A percentile compares a stretch with the other conserved stretches of the same genome.
phyloP scores from a whole-genome alignment of 2,329 filamentous ascomycete species.

The Hirsutella minnesotensis region DNA sequence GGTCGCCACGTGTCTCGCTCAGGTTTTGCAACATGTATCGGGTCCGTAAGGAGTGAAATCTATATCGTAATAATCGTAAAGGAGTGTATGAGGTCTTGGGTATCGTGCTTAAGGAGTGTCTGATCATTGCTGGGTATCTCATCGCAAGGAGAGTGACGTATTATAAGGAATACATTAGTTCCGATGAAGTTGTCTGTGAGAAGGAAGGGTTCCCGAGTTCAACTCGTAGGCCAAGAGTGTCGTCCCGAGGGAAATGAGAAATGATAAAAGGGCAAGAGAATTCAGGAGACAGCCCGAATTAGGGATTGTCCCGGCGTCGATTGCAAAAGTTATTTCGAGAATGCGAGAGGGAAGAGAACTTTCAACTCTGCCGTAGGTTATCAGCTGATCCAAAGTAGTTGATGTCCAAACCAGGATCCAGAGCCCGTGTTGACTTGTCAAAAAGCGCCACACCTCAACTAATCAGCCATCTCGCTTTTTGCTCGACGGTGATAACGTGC shows the following conservation, averaged over 20 bases:
- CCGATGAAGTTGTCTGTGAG: conserved; percentile 5
- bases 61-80: conserved; percentile 25
- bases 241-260: not conserved
- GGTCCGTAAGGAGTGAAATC: conserved; percentile 9
- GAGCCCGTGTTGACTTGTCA: no score
- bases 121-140: not conserved
- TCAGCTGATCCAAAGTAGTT: no score
- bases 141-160: conserved; percentile 19
- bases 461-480: conserved; percentile 21
- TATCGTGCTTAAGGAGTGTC: conserved; percentile 8
- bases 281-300: no score
- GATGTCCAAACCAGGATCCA: no score
- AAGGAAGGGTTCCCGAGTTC: not conserved
- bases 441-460: not conserved
- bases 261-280: not conserved
- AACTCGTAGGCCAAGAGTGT: conserved; percentile 14
- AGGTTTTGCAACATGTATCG: not conserved
- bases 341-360: no score
- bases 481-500: conserved; percentile 10
- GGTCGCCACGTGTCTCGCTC: conserved; percentile 5
- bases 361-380: no score
- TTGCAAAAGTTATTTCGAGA: no score
- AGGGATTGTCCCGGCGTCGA: no score
- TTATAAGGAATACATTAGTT: conserved; percentile 18
- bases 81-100: conserved; percentile 14